Evolutionary conservation across 2,329 filamentous ascomycete genomes (phyloP).

Genomic region (Pyrenophora seminiperda): DNA sequence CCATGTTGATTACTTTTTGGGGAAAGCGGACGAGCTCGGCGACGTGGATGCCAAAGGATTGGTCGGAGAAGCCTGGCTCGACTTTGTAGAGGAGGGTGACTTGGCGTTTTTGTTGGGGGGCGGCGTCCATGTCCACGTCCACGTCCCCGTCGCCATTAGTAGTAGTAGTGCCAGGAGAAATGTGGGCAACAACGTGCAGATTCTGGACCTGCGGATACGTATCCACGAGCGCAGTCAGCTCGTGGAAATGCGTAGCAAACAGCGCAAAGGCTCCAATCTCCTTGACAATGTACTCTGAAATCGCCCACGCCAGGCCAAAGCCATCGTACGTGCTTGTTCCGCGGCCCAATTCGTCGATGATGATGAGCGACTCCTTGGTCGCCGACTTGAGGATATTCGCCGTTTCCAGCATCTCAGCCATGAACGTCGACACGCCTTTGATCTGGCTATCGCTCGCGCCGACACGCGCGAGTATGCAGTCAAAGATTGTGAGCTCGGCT

Average conservation of each 20-base stretch:
- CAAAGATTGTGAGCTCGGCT: constrained; percentile 93
- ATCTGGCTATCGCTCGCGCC: constrained; percentile 96
- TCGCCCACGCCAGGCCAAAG: constrained; percentile 98
- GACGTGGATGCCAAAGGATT: constrained; percentile 98
- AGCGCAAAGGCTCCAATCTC: constrained; percentile 93
- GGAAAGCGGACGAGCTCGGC: constrained; percentile 96
- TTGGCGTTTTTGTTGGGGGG: constrained; percentile 61
- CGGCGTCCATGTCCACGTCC: constrained; percentile 50
- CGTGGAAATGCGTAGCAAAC: constrained; percentile 98
- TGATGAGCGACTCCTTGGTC: constrained; percentile 92
- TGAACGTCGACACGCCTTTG: constrained; percentile 97
- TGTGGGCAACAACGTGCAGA: constrained; percentile 94
- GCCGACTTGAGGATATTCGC: constrained; percentile 98
- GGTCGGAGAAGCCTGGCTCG: constrained; percentile 91
- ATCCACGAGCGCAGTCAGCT: constrained; percentile 88
- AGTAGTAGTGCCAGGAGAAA: constrained; percentile 57
- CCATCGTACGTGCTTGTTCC: constrained; percentile 98
- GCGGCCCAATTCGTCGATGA: constrained; percentile 95
- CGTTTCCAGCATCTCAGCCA: constrained; percentile 99
- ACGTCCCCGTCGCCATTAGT: constrained; percentile 6
- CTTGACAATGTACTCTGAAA: constrained; percentile 94
- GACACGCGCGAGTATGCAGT: constrained; percentile 93
- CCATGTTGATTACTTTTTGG: constrained; percentile 97
- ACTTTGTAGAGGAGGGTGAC: constrained; percentile 98
- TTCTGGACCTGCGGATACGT: constrained; percentile 88